Evolutionary conservation across 768 basidiomycete species (phyloP).

Genomic region (Cubamyces sp.): DNA sequence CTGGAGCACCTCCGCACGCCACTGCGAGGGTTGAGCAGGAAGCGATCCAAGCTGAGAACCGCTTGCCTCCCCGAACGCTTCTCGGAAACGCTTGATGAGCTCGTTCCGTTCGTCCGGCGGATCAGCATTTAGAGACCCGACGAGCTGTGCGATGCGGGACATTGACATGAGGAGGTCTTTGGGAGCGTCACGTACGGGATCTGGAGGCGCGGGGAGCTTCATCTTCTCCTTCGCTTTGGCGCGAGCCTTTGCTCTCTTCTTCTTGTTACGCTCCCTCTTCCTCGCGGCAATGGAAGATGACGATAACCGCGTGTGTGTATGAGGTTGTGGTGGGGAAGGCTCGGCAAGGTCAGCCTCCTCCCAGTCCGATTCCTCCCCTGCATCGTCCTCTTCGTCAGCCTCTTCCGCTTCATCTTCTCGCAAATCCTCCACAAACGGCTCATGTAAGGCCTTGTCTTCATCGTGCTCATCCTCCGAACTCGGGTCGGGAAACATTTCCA

Average conservation of each 20-base stretch:
- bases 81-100: constrained; percentile 13
- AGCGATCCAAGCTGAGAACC: constrained; percentile 3
- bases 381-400: constrained; percentile 7
- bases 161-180: constrained; percentile 25
- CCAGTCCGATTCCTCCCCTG: not conserved
- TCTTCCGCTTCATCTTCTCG: not conserved
- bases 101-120: constrained; percentile 5
- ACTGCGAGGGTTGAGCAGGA: constrained; percentile 4
- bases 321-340: not conserved
- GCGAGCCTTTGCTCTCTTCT: constrained; percentile 10
- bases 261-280: constrained; percentile 17
- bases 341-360: constrained; percentile 5
- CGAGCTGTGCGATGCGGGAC: constrained; percentile 21
- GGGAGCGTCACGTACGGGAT: constrained; percentile 4
- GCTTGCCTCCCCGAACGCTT: constrained; percentile 15
- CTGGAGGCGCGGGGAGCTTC: not conserved
- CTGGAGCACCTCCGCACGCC: constrained; percentile 24
- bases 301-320: not conserved
- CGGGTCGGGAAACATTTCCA: constrained; percentile 18
- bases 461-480: constrained; percentile 4
- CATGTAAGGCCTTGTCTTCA: constrained; percentile 11
- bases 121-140: constrained; percentile 16
- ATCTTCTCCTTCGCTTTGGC: constrained; percentile 19
- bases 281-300: constrained; percentile 1
- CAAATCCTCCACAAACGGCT: not conserved